Evolutionary conservation across 176 grass and related monocot genomes (phyloP), one percentile per base, ranked within the genome.

Genomic region (Triticum timopheevii): DNA sequence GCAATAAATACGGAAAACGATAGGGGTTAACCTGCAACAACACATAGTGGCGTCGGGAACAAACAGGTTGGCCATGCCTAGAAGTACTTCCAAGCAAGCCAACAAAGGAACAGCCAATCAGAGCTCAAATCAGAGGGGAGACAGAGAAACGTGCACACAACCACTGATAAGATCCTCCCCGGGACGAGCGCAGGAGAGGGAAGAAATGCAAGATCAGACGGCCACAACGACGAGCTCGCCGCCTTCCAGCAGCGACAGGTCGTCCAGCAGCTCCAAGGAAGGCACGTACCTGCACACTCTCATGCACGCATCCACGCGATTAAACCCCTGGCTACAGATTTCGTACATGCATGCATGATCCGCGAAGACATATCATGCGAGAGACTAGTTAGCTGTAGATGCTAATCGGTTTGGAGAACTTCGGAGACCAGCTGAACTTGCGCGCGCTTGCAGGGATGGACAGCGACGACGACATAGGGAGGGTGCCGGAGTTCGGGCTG

Each of bases 191-290:
- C 33, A 38, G 6, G 68, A 4, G 81, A 52, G 50, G 50, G 7
- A 73, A 76, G 77, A 81, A 90, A 90, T 93, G 86, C 92, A 93
- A 77, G 94, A 94, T 7, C 97, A 87, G 83, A 85, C 81, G 74
- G 79, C 78, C 64, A 89, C 87, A 36, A 92, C 82, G 76, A 87
- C 91, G 73, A 97, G 84, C 86, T 92, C 93, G 71, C 90, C 91
- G 66, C 92, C 80, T 73, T 99, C 94, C 68, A 99, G 97, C 90
- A 99, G 94, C 90, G 92, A 94, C 67, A 88, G 94, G 78, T 99
- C 94, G 17, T 99, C 92, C 10, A 96, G 94, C 78, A 93, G 89
- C 87, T 96, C 97, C 78, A 93, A 92, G 75, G 89, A 98, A 95
- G 95, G 93, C 86, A 82, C 82, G 47, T 28, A 38, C 28, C 0